Evolutionary conservation across 331 rosid genomes (phyloP), one percentile per base, ranked within the genome.

Genomic region (Malus hybrid): DNA sequence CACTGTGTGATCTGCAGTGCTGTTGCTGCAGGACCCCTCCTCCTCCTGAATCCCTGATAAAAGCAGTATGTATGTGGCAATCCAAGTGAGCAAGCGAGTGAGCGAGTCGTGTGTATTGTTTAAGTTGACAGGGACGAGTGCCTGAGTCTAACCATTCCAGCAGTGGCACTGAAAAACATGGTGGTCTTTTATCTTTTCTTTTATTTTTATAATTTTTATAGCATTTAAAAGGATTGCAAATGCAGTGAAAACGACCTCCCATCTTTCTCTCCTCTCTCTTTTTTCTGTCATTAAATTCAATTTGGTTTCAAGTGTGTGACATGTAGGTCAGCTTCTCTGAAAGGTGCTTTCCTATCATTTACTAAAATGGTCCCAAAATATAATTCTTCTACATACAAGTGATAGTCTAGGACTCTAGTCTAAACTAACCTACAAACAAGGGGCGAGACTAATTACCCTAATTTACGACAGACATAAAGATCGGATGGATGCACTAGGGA

Each of bases 141-240:
- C 83, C 84, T 84, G 86, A 54, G 76, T 79, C 66, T 65, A 76
- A 81, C 80, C 82, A 84, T 82, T 80, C 80, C 87, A 87, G 86
- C 91, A 84, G 82, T 88, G 96, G 96, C 98, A 93, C 98, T 91
- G 97, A 91, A 91, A 93, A 91, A 86, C 98, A 93, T 91, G 93
- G 72, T 39, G 42, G 12, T 31, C 13, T 77, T 54, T 70, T 32
- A 42, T 9, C 48, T 10, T 59, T 10, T 59, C 29, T 11, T 20
- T 9, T 10, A 0, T 10, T 59, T 59, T 59, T 18, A 16, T 3
- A 24, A 71, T 81, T 79, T 63, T 44, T 72, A 24, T 65, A 65
- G 77, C 81, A 80, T 83, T 84, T 86, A 78, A 76, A 83, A 80
- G 83, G 70, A 82, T 50, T 85, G 68, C 84, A 85, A 79, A 86